These are phyloP conservation scores for Populus hybrid DNA, from an alignment of 441 rosid species.

Conservation along the genomic window DNA sequence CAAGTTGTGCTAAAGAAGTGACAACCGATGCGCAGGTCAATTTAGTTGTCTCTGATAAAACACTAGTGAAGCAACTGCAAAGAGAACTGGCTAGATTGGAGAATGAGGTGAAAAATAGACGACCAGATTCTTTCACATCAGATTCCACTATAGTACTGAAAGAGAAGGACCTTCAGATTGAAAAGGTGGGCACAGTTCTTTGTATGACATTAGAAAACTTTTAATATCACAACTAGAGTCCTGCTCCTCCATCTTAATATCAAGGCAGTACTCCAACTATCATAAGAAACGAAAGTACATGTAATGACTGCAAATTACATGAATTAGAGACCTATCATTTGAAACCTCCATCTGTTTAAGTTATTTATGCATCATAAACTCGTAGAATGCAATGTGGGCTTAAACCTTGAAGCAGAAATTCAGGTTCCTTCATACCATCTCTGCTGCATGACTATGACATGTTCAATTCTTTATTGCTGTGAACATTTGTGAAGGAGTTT, in stretches of 20 bases:
- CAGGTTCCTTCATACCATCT: neutral
- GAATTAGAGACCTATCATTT: neutral
- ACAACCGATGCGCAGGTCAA: slow-evolving; percentile 83
- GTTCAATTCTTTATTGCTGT: neutral
- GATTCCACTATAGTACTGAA: slow-evolving; percentile 48
- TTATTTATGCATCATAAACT: neutral
- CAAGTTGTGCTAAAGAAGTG: slow-evolving; percentile 93
- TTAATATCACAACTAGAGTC: neutral
- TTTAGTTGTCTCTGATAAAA: slow-evolving; percentile 85
- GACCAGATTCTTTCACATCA: slow-evolving; percentile 32
- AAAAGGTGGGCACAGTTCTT: slow-evolving; percentile 26
- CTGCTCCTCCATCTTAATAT: neutral
- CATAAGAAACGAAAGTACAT: neutral
- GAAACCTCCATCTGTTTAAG: neutral
- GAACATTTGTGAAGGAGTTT: neutral
- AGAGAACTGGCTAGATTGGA: slow-evolving; percentile 83
- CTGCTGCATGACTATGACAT: neutral
- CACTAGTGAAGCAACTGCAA: slow-evolving; percentile 84
- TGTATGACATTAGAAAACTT: neutral
- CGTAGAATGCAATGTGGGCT: neutral
- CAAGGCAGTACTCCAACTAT: neutral
- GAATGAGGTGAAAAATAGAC: slow-evolving; percentile 56
- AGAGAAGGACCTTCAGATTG: slow-evolving; percentile 45
- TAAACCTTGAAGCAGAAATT: neutral
- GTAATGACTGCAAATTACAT: neutral